Evolutionary conservation across 1,284 basidiomycete species (phyloP), one percentile per base, ranked within the genome.

Genomic region (Cerioporus squamosus): DNA sequence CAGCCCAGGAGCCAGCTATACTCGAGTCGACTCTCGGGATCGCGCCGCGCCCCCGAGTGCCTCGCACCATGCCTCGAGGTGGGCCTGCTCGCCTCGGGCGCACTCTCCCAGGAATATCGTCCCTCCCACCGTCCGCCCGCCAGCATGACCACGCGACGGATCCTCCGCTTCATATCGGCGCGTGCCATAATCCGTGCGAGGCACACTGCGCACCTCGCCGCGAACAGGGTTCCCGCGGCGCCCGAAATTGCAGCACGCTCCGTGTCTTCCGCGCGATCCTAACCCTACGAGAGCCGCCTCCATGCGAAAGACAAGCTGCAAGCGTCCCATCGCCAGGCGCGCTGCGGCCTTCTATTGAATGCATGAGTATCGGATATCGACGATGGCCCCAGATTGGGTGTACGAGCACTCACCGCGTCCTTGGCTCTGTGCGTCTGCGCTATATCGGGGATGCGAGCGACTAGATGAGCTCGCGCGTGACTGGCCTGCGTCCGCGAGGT

Each of bases 91-190:
- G 5, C n/a, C 40, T 5, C 40, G 40, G 40, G 20, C 40, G n/a
- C 45, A 33, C 17, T 29, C 45, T 33, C 45, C 45, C 45, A 44
- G 18, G 44, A 26, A n/a, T n/a, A n/a, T 29, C 29, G 15, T 7
- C 44, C 24, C 26, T 29, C 26, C 26, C 26, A 29, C n/a, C n/a
- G n/a, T n/a, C n/a, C n/a, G 44, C 17, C 9, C 46, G 31, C 46
- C 18, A 29, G 18, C 36, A 23, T 42, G 61, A 55, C 59, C 51
- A 53, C 57, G 53, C 60, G 55, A 53, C 47, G 36, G 22, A 12
- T 20, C 53, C 57, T 64, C 62, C 62, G 62, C 54, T 39, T 43
- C 56, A 33, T 45, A 55, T 57, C 62, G 62, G 62, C 42, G 56
- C 39, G 29, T 64, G 44, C 59, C 54, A 61, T 61, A 53, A 59